These are phyloP conservation scores for Talaromyces islandicus DNA, from an alignment of 2,329 filamentous ascomycete genomes.

Conservation along the genomic window DNA sequence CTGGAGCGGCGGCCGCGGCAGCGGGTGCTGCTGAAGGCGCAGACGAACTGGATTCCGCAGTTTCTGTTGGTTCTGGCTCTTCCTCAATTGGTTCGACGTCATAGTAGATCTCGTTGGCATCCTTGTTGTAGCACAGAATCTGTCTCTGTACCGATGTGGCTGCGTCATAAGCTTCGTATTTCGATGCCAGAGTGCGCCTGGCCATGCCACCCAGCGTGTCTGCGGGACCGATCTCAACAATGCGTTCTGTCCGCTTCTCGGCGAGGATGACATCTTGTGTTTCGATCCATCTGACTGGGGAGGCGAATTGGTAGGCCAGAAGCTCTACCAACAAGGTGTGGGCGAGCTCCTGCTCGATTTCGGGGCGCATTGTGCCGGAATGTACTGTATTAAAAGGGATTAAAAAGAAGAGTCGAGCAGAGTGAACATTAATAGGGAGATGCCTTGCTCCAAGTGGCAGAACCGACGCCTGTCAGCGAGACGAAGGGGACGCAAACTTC, in stretches of 20 bases:
- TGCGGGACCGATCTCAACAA: conserved; percentile 94
- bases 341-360: conserved; percentile 98
- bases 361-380: conserved; percentile 73
- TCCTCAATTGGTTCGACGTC: conserved; percentile 94
- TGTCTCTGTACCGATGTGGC: conserved; percentile 94
- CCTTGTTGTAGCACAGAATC: conserved; percentile 99
- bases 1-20: conserved; percentile 42
- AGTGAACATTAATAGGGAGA: conserved; percentile 6
- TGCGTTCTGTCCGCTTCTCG: conserved; percentile 91
- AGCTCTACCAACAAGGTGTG: conserved; percentile 98
- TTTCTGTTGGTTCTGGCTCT: conserved; percentile 59
- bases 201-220: conserved; percentile 98
- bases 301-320: conserved; percentile 97
- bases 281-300: conserved; percentile 98
- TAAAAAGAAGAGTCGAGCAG: background rate
- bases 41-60: conserved; percentile 31
- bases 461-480: conserved; percentile 3
- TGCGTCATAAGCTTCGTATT: conserved; percentile 98
- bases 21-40: conserved; percentile 36
- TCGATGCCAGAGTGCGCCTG: conserved; percentile 87
- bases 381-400: conserved; percentile 10
- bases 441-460: background rate
- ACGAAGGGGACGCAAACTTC: conserved; percentile 6
- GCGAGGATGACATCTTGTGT: conserved; percentile 99
- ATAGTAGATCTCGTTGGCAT: conserved; percentile 99